phyloP scores from a whole-genome alignment of 2,329 filamentous ascomycete genomes.

The Fusarium sp. region DNA sequence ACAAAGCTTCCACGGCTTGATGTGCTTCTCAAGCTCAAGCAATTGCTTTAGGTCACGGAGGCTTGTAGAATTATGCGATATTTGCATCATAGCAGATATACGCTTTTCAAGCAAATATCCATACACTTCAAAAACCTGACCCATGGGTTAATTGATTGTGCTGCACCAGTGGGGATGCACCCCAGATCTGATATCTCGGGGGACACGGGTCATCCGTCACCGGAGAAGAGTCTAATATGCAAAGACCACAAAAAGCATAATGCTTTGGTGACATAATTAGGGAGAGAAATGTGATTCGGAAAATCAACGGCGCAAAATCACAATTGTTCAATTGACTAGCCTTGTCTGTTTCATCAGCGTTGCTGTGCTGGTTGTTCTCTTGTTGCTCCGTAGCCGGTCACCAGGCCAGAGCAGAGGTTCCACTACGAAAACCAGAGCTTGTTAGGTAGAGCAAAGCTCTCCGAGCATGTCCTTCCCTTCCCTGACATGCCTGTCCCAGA shows the following conservation, averaged over 20 bases:
- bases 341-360: neutral
- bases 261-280: neutral
- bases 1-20: too few relatives aligned
- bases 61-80: too few relatives aligned
- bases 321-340: constrained; percentile 3
- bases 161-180: constrained; percentile 34
- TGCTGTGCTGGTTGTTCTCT: constrained; percentile 17
- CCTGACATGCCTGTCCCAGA: constrained; percentile 2
- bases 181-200: constrained; percentile 40
- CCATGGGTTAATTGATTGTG: constrained; percentile 10
- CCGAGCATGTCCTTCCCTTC: constrained; percentile 17
- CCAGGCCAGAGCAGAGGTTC: constrained; percentile 35
- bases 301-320: constrained; percentile 10
- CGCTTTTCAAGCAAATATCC: neutral
- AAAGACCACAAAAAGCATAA: constrained; percentile 1
- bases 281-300: neutral
- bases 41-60: too few relatives aligned
- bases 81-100: neutral
- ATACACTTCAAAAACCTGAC: neutral
- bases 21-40: too few relatives aligned
- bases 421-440: constrained; percentile 34
- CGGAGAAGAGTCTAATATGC: constrained; percentile 12
- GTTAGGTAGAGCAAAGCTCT: constrained; percentile 36
- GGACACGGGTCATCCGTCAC: constrained; percentile 16
- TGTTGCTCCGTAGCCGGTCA: constrained; percentile 36